A percentile compares a stretch with the other conserved stretches of the same genome.
Evolutionary conservation across 202 grass and related monocot genomes (phyloP).

Genomic region (Carex sylvatica): DNA sequence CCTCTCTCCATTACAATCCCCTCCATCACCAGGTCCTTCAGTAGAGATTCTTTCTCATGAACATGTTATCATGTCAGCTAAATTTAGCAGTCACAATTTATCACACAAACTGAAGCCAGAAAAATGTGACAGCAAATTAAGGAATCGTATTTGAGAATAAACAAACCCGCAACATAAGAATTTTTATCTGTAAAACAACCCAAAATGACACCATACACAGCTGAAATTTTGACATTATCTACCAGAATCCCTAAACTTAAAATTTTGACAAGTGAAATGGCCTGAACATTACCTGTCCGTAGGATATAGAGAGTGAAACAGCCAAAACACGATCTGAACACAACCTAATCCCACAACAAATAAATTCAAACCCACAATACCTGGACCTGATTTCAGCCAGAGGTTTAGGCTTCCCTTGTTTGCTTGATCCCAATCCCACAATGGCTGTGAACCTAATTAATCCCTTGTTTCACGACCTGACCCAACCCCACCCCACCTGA

Average conservation of each 20-base stretch:
- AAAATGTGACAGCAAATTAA: neutral
- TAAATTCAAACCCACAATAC: neutral
- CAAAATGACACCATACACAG: neutral
- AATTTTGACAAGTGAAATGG: neutral
- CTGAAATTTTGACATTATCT: neutral
- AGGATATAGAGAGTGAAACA: too few relatives aligned
- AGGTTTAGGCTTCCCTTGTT: neutral
- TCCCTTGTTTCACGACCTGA: too few relatives aligned
- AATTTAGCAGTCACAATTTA: neutral
- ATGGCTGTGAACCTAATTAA: too few relatives aligned
- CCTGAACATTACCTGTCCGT: neutral
- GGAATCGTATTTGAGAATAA: neutral
- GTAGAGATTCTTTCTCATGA: constrained; percentile 58
- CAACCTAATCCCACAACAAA: neutral
- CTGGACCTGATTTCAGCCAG: neutral
- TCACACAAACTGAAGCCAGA: neutral
- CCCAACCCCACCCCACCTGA: neutral
- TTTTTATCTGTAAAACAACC: neutral
- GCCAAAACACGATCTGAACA: neutral
- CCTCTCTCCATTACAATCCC: constrained; percentile 31
- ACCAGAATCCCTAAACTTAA: neutral
- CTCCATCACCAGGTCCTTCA: constrained; percentile 60
- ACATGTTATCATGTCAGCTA: constrained; percentile 36
- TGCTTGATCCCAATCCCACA: neutral
- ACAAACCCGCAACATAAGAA: neutral